Percentiles rank a stretch among this genome's conserved stretches.
phyloP scores from a whole-genome alignment of 495 filamentous ascomycete genomes.

The Penicillium coffeae region DNA sequence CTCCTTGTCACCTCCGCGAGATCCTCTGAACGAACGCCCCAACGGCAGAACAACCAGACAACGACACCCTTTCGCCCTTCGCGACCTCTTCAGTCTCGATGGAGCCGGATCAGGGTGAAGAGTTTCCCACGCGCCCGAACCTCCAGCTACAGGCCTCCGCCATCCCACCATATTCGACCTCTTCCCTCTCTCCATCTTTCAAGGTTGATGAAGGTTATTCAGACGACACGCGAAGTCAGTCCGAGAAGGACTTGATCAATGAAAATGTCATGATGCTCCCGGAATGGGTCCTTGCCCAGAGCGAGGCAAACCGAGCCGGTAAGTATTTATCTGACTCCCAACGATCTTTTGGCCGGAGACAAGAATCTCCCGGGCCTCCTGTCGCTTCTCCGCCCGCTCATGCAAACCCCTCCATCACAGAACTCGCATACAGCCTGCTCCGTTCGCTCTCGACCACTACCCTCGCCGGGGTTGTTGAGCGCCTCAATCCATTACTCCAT shows the following conservation, averaged over 20 bases:
- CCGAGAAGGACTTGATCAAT: slow-evolving; percentile 40
- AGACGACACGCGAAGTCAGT: slow-evolving; percentile 57
- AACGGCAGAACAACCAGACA: too few relatives aligned
- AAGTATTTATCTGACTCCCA: slow-evolving; percentile 23
- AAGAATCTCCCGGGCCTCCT: slow-evolving; percentile 4
- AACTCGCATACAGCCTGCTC: slow-evolving; percentile 55
- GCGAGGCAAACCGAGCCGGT: slow-evolving; percentile 54
- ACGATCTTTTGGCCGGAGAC: neutral
- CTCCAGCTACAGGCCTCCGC: slow-evolving; percentile 24
- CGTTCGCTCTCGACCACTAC: slow-evolving; percentile 70
- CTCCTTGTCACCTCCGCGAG: neutral
- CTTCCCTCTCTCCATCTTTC: slow-evolving; percentile 43
- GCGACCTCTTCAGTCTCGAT: slow-evolving; percentile 21
- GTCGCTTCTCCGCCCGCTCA: slow-evolving; percentile 6
- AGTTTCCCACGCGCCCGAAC: slow-evolving; percentile 18
- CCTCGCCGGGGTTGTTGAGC: slow-evolving; percentile 72
- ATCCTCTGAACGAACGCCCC: neutral
- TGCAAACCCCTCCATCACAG: slow-evolving; percentile 20
- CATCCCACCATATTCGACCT: slow-evolving; percentile 24
- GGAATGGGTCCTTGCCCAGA: slow-evolving; percentile 50
- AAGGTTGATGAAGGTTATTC: slow-evolving; percentile 64
- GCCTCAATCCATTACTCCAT: slow-evolving; percentile 73
- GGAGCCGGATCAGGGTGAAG: slow-evolving; percentile 28
- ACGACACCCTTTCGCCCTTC: too few relatives aligned
- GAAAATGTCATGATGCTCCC: slow-evolving; percentile 45